Base-by-base conservation (phyloP, 495 filamentous ascomycete genomes). In the Daldinia caldariorum region DNA sequence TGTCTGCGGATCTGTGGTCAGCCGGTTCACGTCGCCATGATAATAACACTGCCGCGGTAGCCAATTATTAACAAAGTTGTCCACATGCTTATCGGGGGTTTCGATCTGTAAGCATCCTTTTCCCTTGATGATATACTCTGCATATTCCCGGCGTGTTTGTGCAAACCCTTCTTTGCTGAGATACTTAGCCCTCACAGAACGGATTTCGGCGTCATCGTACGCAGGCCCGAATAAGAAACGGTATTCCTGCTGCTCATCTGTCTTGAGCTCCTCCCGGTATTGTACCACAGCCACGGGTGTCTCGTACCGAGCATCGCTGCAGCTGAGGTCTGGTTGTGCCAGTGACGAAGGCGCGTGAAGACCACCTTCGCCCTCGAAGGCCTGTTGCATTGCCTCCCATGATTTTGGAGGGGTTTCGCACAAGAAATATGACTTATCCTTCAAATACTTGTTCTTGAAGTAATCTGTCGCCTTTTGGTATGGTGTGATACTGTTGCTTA, bases 41-140 rank as follows among this genome's bases (percentile, higher is more conserved):
- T 87, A 86, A 77, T 82, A 86, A 34, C 83, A 81, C 66, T 87
- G 85, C 8, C 85, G 84, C 18, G 85, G 82, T 29, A 87, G 77
- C 85, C 85, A 87, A 74, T 86, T 80, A 76, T 87, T 87, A 70
- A 87, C 83, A 64, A 87, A 86, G 72, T 86, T 86, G 72, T 87
- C 84, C 6, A 87, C 76, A 12, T 83, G 80, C 67, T 83, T 82
- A 71, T 87, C 84, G 8, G 84, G 85, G 0, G 85, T 86, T 64
- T 84, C 79, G 43, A 86, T 84, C 53, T 77, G 75, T 26, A 87
- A 75, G 64, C 83, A 85, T 20, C 85, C 85, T 20, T 78, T 74
- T 3, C 85, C 85, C 56, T 78, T 66, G 16, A 75, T 77, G 71
- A 85, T 84, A 70, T 87, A 87, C 16, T 66, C 73, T 6, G 80